These are phyloP conservation scores for Batkoa obscura DNA, from an alignment of 371 early-diverging fungal genomes.

Conservation along the genomic window DNA sequence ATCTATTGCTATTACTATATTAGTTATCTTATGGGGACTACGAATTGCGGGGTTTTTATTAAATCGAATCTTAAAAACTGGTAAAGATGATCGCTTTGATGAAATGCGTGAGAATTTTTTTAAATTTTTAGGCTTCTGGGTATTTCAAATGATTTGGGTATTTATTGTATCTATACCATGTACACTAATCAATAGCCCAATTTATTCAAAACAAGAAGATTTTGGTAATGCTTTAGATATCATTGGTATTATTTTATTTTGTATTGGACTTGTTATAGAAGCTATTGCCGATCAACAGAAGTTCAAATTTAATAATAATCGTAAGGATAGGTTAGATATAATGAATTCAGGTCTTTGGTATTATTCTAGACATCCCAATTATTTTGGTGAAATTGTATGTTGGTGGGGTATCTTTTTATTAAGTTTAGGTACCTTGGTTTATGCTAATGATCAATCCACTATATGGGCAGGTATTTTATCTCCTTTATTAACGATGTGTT, in stretches of 20 bases:
- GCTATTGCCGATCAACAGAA: neutral
- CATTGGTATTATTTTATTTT: neutral
- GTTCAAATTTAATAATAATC: neutral
- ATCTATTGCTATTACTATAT: conserved; percentile 3
- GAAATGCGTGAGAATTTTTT: conserved; percentile 5
- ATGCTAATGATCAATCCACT: too few species aligned
- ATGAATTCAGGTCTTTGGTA: conserved; percentile 7
- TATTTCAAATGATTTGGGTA: conserved; percentile 9
- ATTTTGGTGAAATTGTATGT: conserved; percentile 8
- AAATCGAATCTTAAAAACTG: conserved; percentile 8
- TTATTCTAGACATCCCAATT: conserved; percentile 10
- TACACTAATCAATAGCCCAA: conserved; percentile 7
- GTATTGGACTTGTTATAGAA: neutral
- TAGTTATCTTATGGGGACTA: conserved; percentile 5
- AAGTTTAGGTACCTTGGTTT: too few species aligned
- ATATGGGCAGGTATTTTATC: neutral
- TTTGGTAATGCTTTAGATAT: conserved; percentile 9
- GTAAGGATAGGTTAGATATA: conserved; percentile 1
- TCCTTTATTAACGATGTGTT: conserved; percentile 18
- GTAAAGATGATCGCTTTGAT: conserved; percentile 8
- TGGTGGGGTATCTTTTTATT: neutral
- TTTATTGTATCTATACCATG: conserved; percentile 7
- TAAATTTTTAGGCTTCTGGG: conserved; percentile 6
- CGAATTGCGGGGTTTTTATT: conserved; percentile 8
- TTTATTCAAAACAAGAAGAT: neutral